phyloP scores from a whole-genome alignment of 768 basidiomycete genomes.

The Steccherinum ochraceum region DNA sequence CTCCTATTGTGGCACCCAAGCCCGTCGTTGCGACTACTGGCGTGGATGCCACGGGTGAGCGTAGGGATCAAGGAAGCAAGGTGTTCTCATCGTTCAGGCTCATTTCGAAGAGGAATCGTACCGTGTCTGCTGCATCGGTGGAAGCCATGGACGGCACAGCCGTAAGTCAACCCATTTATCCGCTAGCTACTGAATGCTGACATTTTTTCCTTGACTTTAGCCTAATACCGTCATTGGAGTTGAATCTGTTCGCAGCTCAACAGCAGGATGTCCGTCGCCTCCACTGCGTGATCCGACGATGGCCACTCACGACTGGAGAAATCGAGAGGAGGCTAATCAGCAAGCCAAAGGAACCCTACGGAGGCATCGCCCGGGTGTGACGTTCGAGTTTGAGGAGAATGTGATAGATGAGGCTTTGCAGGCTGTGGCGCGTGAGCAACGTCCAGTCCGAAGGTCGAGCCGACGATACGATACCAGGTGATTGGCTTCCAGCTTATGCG shows the following conservation, averaged over 20 bases:
- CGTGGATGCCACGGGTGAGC: conserved; percentile 22
- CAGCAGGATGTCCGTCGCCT: conserved; percentile 47
- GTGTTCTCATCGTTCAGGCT: conserved; percentile 62
- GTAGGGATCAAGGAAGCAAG: conserved; percentile 32
- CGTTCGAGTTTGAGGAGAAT: conserved; percentile 22
- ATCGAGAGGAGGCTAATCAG: conserved; percentile 50
- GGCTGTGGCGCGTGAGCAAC: no score
- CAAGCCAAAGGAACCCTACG: conserved; percentile 27
- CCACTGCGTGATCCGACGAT: conserved; percentile 55
- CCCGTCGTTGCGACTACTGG: neutral
- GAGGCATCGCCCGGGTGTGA: conserved; percentile 27
- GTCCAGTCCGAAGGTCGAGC: neutral
- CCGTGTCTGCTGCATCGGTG: conserved; percentile 66
- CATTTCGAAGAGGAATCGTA: conserved; percentile 53
- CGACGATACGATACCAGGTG: neutral
- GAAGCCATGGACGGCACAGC: conserved; percentile 79
- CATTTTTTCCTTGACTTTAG: conserved; percentile 26
- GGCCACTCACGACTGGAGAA: conserved; percentile 69
- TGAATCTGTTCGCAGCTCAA: conserved; percentile 59
- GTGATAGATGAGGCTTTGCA: neutral
- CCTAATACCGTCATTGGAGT: conserved; percentile 70
- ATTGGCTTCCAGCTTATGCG: no score
- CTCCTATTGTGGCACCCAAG: conserved; percentile 9
- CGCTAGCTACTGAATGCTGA: conserved; percentile 3
- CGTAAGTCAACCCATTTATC: conserved; percentile 50